Base-by-base conservation (phyloP, 2,329 filamentous ascomycete genomes). In the Shiraia bambusicola region DNA sequence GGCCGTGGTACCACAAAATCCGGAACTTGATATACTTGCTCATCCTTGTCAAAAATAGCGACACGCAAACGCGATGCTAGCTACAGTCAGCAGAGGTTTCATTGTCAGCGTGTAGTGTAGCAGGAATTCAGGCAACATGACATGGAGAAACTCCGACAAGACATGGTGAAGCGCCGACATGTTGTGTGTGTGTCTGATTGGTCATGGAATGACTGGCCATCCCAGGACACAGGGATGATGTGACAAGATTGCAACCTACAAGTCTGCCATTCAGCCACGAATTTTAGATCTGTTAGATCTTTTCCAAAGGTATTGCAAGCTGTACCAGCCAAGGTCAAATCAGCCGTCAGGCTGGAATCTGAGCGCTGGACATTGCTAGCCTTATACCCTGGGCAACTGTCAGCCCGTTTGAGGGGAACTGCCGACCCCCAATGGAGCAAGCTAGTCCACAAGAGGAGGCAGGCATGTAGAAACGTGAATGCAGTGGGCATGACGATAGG, bases 1-100 rank as follows among this genome's bases (percentile, higher is more conserved):
- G 84, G 83, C 1, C 85, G 80, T 4, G 83, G 76, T n/a, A 90
- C 74, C 13, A 88, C 81, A 7, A 76, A 79, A 13, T 83, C 80
- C 2, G 87, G 86, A 2, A 91, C 78, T 64, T 90, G 86, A 55
- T 88, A 91, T 34, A 87, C 83, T 29, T 81, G 75, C 52, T 86
- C 78, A 26, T 75, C 77, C 8, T 78, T 75, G 63, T 91, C 87
- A 48, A 84, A 80, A 44, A 89, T 87, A 53, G 85, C 78, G 51
- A 89, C 81, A 63, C 88, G 86, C 2, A 89, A 75, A 22, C 85
- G 82, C 24, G 76, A 74, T 29, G 81, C 82, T 84, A 13, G 6
- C 6, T 12, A 1, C 17, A 6, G 19, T 55, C 14, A 53, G 39
- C 28, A 16, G 16, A 5, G 13, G 19, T 17, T 38, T 33, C 13